These are phyloP conservation scores for Sugiyamaella qingdaonensis DNA, from an alignment of 805 yeast species.

Conservation along the genomic window DNA sequence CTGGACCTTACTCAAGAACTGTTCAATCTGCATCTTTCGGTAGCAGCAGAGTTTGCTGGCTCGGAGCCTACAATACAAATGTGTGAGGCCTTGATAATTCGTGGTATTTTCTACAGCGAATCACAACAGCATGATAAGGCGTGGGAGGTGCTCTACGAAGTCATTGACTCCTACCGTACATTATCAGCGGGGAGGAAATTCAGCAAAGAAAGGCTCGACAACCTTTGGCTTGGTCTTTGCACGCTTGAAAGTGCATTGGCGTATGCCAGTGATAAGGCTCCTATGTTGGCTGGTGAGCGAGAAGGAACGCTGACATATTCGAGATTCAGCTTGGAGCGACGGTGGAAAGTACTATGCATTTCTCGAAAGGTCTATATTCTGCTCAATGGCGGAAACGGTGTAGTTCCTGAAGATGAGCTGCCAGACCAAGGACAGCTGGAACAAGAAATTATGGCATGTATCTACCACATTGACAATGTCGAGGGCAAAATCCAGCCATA, in stretches of 20 bases:
- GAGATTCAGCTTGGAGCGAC: neutral
- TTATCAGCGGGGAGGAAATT: neutral
- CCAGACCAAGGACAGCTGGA: conserved; percentile 1
- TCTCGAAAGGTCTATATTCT: neutral
- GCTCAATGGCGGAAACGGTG: neutral
- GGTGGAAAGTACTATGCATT: neutral
- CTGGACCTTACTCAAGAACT: neutral
- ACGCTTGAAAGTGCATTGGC: neutral
- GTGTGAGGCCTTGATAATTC: neutral
- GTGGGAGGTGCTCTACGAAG: neutral
- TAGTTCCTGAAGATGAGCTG: neutral
- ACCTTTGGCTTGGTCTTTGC: neutral
- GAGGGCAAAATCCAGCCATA: conserved; percentile 9
- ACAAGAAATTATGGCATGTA: conserved; percentile 1
- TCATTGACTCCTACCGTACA: neutral
- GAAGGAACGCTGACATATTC: neutral
- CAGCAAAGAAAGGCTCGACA: neutral
- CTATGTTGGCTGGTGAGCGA: neutral
- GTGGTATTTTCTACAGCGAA: neutral
- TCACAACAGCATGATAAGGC: neutral
- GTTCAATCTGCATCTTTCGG: neutral
- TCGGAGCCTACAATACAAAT: neutral
- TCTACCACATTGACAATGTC: conserved; percentile 3
- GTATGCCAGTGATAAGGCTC: neutral
- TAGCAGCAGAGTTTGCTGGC: neutral